Conservation (phyloP, 1,284 basidiomycete genomes). For the Athelia psychrophila region DNA sequence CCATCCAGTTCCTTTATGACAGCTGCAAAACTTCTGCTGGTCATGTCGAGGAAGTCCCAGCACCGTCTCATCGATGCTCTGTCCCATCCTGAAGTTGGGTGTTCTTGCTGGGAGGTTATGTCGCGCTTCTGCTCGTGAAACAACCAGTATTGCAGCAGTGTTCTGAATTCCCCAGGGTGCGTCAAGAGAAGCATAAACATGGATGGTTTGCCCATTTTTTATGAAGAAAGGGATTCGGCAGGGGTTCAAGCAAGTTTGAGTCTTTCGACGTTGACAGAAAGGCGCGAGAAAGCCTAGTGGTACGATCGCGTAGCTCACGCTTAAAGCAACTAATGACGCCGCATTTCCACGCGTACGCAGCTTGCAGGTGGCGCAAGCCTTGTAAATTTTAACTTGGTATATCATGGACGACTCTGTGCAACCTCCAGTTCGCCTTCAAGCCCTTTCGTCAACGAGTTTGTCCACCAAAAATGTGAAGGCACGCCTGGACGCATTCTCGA, state of each 20-base stretch:
- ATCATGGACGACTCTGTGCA: conserved; percentile 27
- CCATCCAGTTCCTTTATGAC: conserved; percentile 98
- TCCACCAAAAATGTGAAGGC: conserved; percentile 37
- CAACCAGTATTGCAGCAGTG: conserved; percentile 74
- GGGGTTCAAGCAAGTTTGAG: too few species aligned
- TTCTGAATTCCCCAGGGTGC: conserved; percentile 77
- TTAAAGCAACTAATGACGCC: too few species aligned
- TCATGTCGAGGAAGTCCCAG: conserved; percentile 89
- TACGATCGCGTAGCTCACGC: too few species aligned
- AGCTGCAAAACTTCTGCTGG: conserved; percentile 87
- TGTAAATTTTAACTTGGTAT: too few species aligned
- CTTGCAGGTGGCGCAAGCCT: too few species aligned
- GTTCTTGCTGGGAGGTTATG: conserved; percentile 70
- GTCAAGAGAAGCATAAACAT: conserved; percentile 66
- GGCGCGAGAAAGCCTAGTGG: too few species aligned
- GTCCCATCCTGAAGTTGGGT: conserved; percentile 80
- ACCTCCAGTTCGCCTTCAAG: conserved; percentile 44
- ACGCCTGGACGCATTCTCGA: conserved; percentile 40
- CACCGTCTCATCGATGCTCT: conserved; percentile 83
- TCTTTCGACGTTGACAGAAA: too few species aligned
- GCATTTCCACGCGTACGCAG: too few species aligned
- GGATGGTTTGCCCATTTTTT: conserved; percentile 33
- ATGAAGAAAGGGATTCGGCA: not conserved
- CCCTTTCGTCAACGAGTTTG: conserved; percentile 30
- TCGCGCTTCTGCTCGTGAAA: conserved; percentile 81